These are phyloP conservation scores for Coemansia sp. DNA, from an alignment of 192 early-diverging fungal genomes.

Conservation along the genomic window DNA sequence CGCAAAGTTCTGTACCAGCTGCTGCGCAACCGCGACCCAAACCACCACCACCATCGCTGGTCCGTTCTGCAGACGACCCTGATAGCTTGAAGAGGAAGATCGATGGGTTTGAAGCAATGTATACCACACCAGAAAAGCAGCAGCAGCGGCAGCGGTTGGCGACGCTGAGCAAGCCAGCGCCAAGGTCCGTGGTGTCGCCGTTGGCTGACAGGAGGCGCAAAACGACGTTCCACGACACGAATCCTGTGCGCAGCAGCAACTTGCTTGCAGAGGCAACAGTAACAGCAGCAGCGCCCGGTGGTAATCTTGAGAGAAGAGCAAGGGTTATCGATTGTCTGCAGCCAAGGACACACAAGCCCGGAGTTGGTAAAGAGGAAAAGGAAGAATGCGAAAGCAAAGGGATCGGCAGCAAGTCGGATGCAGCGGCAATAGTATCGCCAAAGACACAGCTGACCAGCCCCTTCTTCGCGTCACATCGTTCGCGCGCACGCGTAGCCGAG, in stretches of 20 bases:
- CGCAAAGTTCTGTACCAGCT: neutral
- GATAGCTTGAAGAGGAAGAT: conserved; percentile 12
- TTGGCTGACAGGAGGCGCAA: neutral
- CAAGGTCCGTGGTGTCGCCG: neutral
- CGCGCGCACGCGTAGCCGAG: neutral
- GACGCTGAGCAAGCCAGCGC: neutral
- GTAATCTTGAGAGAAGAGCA: neutral
- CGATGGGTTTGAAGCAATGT: conserved; percentile 15
- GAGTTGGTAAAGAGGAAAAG: neutral
- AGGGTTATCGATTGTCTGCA: conserved; percentile 20
- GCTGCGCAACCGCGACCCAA: neutral
- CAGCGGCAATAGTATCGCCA: neutral
- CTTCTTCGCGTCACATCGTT: neutral
- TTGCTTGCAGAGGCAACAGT: neutral
- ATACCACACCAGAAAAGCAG: neutral
- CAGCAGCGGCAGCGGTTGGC: conserved; percentile 7
- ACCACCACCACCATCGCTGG: neutral
- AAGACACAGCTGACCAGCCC: neutral
- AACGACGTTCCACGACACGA: neutral
- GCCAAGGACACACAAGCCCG: conserved; percentile 8
- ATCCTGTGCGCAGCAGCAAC: neutral
- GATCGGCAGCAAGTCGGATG: neutral
- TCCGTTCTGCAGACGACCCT: neutral
- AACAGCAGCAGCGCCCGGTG: neutral
- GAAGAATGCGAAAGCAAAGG: neutral